Evolutionary conservation across 495 filamentous ascomycete genomes (phyloP), one percentile per base, ranked within the genome.

Genomic region (Aspergillus indologenus): DNA sequence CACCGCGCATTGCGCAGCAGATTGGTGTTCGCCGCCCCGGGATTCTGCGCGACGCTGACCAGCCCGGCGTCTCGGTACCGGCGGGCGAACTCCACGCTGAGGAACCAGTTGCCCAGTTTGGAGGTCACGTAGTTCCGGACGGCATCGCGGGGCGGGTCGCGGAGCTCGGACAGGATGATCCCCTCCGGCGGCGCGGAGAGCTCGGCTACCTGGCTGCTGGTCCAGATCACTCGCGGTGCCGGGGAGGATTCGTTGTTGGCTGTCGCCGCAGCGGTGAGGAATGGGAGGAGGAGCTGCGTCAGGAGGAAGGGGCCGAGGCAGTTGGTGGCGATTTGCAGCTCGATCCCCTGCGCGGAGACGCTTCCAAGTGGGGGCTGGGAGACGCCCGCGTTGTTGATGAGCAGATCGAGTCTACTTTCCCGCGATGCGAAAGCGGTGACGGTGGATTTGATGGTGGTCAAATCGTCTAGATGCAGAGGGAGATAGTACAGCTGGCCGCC

Each of bases 321-420:
- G 56, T 79, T 78, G 0, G 69, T 76, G 2, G 62, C 76, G 15
- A 77, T 54, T 54, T 75, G 72, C 1, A 75, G 63, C n/a, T 78
- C 74, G 11, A 70, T 56, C 29, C 74, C 74, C 49, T 77, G 76
- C 8, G 55, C 48, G 1, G 75, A 67, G 7, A 57, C 44, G 9
- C 59, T 67, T 9, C 68, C 75, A 1, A 9, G 17, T 0, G 72
- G 69, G 0, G 74, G 69, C 7, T 66, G 48, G 21, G 68, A 66
- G 21, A 85, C 66, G 7, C 82, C 83, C 0, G 83, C 82, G 59
- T 85, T 84, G 60, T 84, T 84, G 61, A 71, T 84, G 0, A 86
- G 69, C 9, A 83, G 75, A 55, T 85, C 77, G 0, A 85, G 71
- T 14, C 73, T 61, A 3, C 58, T 60, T 64, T 83, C 79, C 34